phyloP scores from a whole-genome alignment of 176 grass and related monocot genomes.

The Zea luxurians region DNA sequence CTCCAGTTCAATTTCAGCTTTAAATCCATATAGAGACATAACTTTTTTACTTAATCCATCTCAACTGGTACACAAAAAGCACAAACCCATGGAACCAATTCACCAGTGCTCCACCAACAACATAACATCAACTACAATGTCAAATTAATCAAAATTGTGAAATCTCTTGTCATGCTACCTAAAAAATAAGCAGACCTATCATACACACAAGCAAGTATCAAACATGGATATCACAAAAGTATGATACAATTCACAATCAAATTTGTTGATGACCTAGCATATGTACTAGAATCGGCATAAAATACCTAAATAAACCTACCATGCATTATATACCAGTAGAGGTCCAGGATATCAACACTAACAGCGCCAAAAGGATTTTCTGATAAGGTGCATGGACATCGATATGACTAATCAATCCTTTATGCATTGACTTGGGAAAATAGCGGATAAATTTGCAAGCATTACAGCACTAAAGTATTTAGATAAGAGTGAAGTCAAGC shows the following conservation, averaged over 20 bases:
- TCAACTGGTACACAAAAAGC: conserved; percentile 3
- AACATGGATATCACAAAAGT: neutral
- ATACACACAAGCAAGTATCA: neutral
- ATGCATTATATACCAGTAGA: conserved; percentile 22
- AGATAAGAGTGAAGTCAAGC: neutral
- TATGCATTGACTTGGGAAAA: neutral
- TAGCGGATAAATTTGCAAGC: neutral
- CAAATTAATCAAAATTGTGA: conserved; percentile 4
- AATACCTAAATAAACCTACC: conserved; percentile 16
- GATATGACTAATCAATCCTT: neutral
- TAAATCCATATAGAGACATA: conserved; percentile 6
- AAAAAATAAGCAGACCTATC: neutral
- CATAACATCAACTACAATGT: neutral
- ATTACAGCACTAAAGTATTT: neutral
- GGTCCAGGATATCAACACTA: neutral
- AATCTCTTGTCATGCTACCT: conserved; percentile 10
- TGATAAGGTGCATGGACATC: neutral
- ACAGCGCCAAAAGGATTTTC: neutral
- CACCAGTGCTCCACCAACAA: neutral
- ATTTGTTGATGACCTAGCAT: neutral
- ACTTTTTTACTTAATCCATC: neutral
- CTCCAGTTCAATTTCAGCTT: neutral
- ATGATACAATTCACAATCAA: neutral
- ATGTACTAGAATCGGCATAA: conserved; percentile 5
- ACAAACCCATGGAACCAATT: neutral